phyloP scores from a whole-genome alignment of 768 basidiomycete genomes.

The Russula olivacea region DNA sequence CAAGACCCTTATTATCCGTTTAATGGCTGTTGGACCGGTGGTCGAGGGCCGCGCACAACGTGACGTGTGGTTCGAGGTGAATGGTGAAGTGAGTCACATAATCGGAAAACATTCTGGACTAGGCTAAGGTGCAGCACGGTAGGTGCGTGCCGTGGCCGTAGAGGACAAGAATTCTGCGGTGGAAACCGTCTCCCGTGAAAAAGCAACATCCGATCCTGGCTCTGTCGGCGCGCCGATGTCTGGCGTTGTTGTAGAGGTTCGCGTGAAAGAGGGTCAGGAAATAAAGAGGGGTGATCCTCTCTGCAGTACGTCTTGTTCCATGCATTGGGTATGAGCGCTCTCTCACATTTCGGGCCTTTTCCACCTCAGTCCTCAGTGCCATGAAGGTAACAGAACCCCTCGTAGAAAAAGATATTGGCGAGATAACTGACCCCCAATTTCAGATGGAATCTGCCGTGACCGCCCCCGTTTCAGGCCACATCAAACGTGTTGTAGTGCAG shows the following conservation, averaged over 20 bases:
- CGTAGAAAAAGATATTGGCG: neutral
- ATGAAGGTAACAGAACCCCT: conserved; percentile 69
- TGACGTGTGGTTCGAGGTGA: conserved; percentile 98
- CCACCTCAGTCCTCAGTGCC: conserved; percentile 72
- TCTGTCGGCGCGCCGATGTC: conserved; percentile 98
- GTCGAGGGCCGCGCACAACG: conserved; percentile 87
- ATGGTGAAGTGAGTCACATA: conserved; percentile 67
- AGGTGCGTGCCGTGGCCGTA: conserved; percentile 92
- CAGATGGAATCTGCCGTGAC: conserved; percentile 98
- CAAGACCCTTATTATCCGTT: conserved; percentile 92
- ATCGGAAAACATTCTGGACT: neutral
- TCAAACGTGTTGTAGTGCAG: conserved; percentile 87
- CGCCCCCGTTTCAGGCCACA: conserved; percentile 91
- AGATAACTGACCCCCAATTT: conserved; percentile 26
- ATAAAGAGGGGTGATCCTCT: conserved; percentile 98
- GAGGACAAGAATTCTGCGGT: conserved; percentile 98
- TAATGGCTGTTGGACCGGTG: conserved; percentile 93
- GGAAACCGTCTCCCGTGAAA: conserved; percentile 91
- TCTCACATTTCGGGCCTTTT: conserved; percentile 21
- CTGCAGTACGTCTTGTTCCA: conserved; percentile 54
- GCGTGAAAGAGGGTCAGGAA: conserved; percentile 96
- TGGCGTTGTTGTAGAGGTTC: conserved; percentile 95
- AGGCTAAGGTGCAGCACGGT: conserved; percentile 16
- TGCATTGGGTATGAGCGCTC: conserved; percentile 6
- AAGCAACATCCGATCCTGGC: conserved; percentile 87